phyloP scores from a whole-genome alignment of 495 filamentous ascomycete genomes.

The Chaetomium fimeti region DNA sequence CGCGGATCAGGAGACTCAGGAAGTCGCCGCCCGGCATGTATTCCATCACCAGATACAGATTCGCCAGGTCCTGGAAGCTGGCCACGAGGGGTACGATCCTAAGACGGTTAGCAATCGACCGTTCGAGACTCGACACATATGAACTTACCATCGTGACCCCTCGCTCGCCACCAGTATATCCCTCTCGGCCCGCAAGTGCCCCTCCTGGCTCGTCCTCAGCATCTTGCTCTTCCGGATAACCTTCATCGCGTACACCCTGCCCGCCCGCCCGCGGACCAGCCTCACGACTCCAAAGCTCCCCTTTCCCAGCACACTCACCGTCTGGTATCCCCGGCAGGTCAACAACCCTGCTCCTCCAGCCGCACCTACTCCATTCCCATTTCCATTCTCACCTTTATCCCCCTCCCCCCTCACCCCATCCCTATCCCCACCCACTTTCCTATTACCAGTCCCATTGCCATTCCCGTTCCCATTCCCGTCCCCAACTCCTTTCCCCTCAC shows the following conservation, averaged over 20 bases:
- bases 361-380: not conserved
- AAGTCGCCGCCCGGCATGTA: constrained; percentile 98
- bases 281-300: constrained; percentile 92
- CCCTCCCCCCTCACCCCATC: constrained; percentile 24
- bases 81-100: constrained; percentile 81
- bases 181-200: constrained; percentile 84
- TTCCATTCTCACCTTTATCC: constrained; percentile 31
- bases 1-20: constrained; percentile 76
- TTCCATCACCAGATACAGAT: constrained; percentile 93
- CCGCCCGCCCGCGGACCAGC: constrained; percentile 59
- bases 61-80: constrained; percentile 81
- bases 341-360: constrained; percentile 24
- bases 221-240: constrained; percentile 90
- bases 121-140: constrained; percentile 3
- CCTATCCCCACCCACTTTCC: not conserved
- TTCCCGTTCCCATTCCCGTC: constrained; percentile 21
- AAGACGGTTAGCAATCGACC: constrained; percentile 14
- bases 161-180: constrained; percentile 87
- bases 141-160: constrained; percentile 67
- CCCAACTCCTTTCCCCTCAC: constrained; percentile 19
- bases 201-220: constrained; percentile 86
- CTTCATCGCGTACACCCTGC: constrained; percentile 89
- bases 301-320: constrained; percentile 83
- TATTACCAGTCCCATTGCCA: constrained; percentile 11
- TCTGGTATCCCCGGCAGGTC: constrained; percentile 59